phyloP scores from a whole-genome alignment of 2,329 filamentous ascomycete genomes.

The Xylaria sp. region DNA sequence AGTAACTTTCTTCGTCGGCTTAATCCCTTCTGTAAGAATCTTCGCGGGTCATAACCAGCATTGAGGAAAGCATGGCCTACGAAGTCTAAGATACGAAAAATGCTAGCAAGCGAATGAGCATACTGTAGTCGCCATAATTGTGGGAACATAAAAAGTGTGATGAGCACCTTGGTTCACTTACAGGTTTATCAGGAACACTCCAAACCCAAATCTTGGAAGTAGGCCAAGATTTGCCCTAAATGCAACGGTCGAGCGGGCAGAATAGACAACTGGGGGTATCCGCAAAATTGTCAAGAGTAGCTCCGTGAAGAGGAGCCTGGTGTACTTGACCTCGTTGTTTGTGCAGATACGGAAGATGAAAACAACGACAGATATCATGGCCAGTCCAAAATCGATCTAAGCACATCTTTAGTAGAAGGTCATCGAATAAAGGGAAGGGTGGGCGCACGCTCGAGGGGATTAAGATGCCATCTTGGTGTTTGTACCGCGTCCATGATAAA shows the following conservation, averaged over 20 bases:
- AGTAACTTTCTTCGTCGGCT: conserved; percentile 42
- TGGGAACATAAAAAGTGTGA: not conserved
- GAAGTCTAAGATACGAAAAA: conserved; percentile 48
- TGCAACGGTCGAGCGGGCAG: conserved; percentile 46
- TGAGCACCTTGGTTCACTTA: conserved; percentile 37
- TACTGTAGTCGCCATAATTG: not conserved
- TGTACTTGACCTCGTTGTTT: conserved; percentile 45
- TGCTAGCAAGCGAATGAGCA: conserved; percentile 35
- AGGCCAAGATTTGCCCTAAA: conserved; percentile 39
- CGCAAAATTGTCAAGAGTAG: conserved; percentile 47
- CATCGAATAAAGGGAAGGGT: not conserved
- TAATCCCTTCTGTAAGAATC: conserved; percentile 45
- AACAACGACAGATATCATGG: conserved; percentile 44
- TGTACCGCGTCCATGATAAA: conserved; percentile 48
- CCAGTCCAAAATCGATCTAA: conserved; percentile 49
- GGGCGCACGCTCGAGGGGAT: conserved; percentile 47
- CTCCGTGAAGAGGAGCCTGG: conserved; percentile 45
- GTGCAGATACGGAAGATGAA: conserved; percentile 47
- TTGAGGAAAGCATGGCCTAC: conserved; percentile 48
- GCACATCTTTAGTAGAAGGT: conserved; percentile 32
- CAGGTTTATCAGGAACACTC: conserved; percentile 49
- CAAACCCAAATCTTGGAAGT: conserved; percentile 47
- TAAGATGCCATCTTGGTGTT: conserved; percentile 40
- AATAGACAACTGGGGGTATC: conserved; percentile 48
- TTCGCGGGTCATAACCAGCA: conserved; percentile 48